Conservation (phyloP, 306 rosid genomes). For the Trifolium repens region DNA sequence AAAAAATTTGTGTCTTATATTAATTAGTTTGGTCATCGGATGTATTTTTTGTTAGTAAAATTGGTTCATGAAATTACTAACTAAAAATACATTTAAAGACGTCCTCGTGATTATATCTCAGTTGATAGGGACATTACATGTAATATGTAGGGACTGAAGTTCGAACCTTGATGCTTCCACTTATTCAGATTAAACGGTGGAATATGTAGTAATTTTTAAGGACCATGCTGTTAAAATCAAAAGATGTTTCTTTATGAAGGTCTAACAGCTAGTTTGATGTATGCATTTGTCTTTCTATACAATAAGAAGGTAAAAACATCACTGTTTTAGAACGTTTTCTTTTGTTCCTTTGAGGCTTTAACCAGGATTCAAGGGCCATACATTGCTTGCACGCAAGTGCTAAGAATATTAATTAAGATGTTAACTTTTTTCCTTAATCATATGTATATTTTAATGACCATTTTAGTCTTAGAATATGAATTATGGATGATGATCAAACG, state of each 20-base stretch:
- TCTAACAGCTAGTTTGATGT: constrained; percentile 16
- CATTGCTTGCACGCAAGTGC: constrained; percentile 15
- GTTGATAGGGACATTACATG: no score
- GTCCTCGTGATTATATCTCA: no score
- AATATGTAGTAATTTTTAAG: constrained; percentile 30
- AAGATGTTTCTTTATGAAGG: constrained; percentile 27
- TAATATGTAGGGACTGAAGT: no score
- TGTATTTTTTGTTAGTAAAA: no score
- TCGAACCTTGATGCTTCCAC: no score
- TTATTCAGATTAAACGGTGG: background rate
- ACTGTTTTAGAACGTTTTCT: constrained; percentile 24
- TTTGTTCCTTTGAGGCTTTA: constrained; percentile 14
- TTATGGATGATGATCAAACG: background rate
- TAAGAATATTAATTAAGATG: constrained; percentile 17
- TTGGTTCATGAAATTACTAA: no score
- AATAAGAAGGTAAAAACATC: constrained; percentile 40
- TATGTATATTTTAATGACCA: background rate
- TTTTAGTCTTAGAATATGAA: constrained; percentile 4
- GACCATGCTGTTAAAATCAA: constrained; percentile 38
- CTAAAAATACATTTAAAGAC: no score
- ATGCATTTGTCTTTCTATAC: constrained; percentile 33
- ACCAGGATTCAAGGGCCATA: constrained; percentile 41
- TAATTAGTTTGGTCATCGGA: no score
- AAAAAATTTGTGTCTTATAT: no score
- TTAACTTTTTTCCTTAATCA: background rate